Evolutionary conservation across 441 rosid species (phyloP), one percentile per base, ranked within the genome.

Genomic region (California macrophylla): DNA sequence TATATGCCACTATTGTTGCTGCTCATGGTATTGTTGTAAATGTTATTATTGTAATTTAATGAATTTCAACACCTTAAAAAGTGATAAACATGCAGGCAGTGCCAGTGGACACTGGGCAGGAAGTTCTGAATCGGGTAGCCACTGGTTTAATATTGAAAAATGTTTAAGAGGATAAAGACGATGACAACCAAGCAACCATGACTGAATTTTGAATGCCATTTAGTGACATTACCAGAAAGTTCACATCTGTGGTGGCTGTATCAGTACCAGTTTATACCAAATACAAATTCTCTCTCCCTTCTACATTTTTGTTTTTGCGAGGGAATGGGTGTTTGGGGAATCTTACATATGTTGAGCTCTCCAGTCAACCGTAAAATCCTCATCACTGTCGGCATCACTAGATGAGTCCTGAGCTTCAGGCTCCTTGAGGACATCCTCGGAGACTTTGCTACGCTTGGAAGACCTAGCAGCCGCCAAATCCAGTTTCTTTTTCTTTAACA

Each of bases 311-410:
- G 15, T 1, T 40, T 32, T 40, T 40, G 47, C 0, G n/a, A 12
- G 2, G 15, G 3, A 40, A 40, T 15, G 47, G n/a, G 47, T 42
- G 4, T 42, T 42, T 15, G 52, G 64, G 45, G 30, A 18, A 52
- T 23, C 1, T 4, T 66, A 94, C 40, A 91, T 81, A 77, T 94
- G 98, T 71, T 90, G 98, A 76, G 97, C 97, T 79, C 97, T 86
- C 98, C 98, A 94, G 81, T 94, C 98, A 60, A 94, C 91, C 7
- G 91, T 82, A 30, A 91, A 86, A 72, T 74, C 78, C 23, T 79
- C 90, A 50, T 82, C 89, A 42, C 72, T 70, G 4, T 86, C 94
- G 61, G 82, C 87, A 32, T 88, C 90, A 32, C 90, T 87, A 38
- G 84, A 79, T 50, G 88, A 88, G 20, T 85, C 88, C 65, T 81